phyloP scores from a whole-genome alignment of 1,139 yeast species.

The Suhomyces bolitotheri region DNA sequence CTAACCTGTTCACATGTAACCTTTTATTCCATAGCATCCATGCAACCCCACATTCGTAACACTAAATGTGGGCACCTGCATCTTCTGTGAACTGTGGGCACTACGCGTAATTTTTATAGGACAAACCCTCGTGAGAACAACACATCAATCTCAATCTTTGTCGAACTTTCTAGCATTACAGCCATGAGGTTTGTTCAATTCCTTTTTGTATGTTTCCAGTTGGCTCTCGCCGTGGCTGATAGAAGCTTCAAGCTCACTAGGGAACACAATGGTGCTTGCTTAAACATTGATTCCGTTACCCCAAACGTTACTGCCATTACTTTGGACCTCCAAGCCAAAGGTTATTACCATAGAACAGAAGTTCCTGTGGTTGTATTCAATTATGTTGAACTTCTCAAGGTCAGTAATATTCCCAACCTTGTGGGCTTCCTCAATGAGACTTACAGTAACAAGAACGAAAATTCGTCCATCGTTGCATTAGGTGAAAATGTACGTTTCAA shows the following conservation, averaged over 20 bases:
- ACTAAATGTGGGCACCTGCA: no score
- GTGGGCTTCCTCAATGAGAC: constrained; percentile 14
- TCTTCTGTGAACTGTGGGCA: no score
- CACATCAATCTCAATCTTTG: no score
- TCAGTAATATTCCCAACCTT: constrained; percentile 16
- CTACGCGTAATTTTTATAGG: no score
- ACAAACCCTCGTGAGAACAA: no score
- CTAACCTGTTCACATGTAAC: no score
- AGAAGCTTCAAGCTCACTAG: constrained; percentile 14
- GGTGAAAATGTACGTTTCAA: constrained; percentile 10
- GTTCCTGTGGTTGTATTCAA: constrained; percentile 17
- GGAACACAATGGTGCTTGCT: constrained; percentile 16
- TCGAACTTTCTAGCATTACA: no score
- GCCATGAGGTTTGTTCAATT: constrained; percentile 6
- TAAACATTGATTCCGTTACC: constrained; percentile 12
- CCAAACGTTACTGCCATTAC: constrained; percentile 10
- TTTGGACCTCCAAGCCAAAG: constrained; percentile 9
- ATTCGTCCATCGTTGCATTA: constrained; percentile 7
- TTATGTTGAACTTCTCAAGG: constrained; percentile 15
- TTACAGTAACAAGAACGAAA: constrained; percentile 9
- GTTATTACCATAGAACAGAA: constrained; percentile 7
- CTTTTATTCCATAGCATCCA: no score
- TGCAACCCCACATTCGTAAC: no score
- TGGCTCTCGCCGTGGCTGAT: constrained; percentile 9
- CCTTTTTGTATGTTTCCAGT: constrained; percentile 7